Base-by-base conservation (phyloP, 371 early-diverging fungal species). In the Blakeslea trispora region DNA sequence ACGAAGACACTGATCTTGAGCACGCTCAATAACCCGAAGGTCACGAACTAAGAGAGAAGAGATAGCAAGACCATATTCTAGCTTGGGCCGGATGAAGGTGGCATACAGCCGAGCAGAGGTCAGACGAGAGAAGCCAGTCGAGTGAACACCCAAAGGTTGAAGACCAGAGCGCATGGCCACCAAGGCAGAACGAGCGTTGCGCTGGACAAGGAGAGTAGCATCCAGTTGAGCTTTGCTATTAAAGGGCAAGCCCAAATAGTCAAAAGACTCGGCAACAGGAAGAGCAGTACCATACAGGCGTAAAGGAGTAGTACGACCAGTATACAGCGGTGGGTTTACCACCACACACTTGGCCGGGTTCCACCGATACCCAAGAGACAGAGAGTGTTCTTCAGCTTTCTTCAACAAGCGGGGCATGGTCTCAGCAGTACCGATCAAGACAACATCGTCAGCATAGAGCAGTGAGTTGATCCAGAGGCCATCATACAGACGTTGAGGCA, bases 361-460 rank as follows among this genome's bases (percentile, higher is more conserved):
- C 53, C 58, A 57, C 1, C 63, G 40, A 23, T 63, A 63, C 0
- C 63, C 63, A 7, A 57, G 37, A 2, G 11, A 11, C 9, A 9
- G 40, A 3, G 57, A 56, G 24, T 63, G 63, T 1, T 19, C 5
- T 28, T 52, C 57, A 11, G 53, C 57, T 15, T 11, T 21, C 15
- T 45, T 34, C 0, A 59, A 55, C 22, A 64, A 43, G 0, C 6
- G 21, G 1, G 11, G 51, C 6, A 59, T 44, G 3, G 42, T 42
- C 2, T 47, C 50, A 14, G 46, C 5, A 0, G 59, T 39, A 13
- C 50, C 50, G 15, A 55, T 51, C 1, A 59, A 9, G 14, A 50
- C 65, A 6, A 64, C 55, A 47, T 64, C 59, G 24, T 64, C 59
- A 4, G 61, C 61, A 50, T 55, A 61, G 0, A 60, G 17, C 1